Conservation (phyloP, 2,329 filamentous ascomycete species). For the Epichloe coenophiala region DNA sequence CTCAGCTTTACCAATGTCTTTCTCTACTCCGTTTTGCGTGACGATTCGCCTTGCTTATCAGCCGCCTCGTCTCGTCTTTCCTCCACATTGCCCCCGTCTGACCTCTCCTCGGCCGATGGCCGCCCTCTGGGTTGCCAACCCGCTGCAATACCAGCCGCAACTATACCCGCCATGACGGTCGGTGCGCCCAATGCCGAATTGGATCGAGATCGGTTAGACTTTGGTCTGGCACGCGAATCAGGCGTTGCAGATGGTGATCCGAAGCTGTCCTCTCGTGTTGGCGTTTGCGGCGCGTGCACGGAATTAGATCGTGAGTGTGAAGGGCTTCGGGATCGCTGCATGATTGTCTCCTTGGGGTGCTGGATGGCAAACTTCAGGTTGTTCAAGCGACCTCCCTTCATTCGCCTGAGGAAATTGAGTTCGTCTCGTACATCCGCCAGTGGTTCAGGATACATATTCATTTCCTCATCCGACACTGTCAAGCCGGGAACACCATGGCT, state of each 20-base stretch:
- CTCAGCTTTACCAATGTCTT: not conserved
- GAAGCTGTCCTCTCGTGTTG: slow-evolving; percentile 42
- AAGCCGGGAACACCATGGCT: slow-evolving; percentile 35
- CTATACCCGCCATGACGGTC: slow-evolving; percentile 71
- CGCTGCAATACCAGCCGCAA: slow-evolving; percentile 62
- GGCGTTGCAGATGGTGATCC: slow-evolving; percentile 38
- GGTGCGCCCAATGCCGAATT: slow-evolving; percentile 63
- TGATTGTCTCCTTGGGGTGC: slow-evolving; percentile 59
- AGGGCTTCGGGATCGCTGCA: slow-evolving; percentile 47
- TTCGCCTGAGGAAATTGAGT: slow-evolving; percentile 63
- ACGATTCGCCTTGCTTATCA: slow-evolving; percentile 10
- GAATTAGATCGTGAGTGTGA: slow-evolving; percentile 54
- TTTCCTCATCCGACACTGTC: slow-evolving; percentile 54
- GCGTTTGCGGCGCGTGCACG: slow-evolving; percentile 46
- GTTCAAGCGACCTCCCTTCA: slow-evolving; percentile 73
- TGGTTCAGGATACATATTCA: slow-evolving; percentile 55
- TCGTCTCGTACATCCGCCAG: slow-evolving; percentile 67
- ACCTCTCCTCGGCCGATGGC: slow-evolving; percentile 14
- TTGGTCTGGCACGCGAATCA: slow-evolving; percentile 50
- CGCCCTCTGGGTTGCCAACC: slow-evolving; percentile 63
- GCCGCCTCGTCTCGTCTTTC: slow-evolving; percentile 6
- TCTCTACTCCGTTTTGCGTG: slow-evolving; percentile 14
- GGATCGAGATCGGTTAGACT: slow-evolving; percentile 51
- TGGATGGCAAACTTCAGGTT: slow-evolving; percentile 66
- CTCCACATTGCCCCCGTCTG: slow-evolving; percentile 6